Conservation (phyloP, 148 eudicot genomes). For the Chenopodium suecicum region DNA sequence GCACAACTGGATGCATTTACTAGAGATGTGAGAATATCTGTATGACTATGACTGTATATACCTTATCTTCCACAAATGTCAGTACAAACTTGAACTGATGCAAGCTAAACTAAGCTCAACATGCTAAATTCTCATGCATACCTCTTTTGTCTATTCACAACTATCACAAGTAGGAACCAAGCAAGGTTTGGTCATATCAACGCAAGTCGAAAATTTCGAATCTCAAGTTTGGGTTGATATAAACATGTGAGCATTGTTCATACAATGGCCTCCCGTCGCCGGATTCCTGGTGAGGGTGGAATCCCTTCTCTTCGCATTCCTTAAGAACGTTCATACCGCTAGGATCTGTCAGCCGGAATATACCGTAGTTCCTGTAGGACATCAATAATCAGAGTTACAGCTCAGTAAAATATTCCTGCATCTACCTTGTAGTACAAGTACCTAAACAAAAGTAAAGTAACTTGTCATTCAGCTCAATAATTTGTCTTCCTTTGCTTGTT, state of each 20-base stretch:
- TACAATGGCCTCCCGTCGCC: conserved; percentile 54
- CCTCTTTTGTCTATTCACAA: conserved; percentile 2
- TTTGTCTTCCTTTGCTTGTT: background rate
- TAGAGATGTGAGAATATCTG: background rate
- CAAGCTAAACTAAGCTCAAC: conserved; percentile 14
- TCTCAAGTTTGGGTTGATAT: conserved; percentile 57
- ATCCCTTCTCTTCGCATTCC: conserved; percentile 60
- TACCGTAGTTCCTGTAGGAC: conserved; percentile 52
- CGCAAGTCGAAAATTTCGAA: conserved; percentile 68
- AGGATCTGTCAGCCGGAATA: conserved; percentile 60
- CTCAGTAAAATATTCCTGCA: background rate
- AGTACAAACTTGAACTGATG: background rate
- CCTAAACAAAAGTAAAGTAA: background rate
- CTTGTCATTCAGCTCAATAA: background rate
- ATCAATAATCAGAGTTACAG: conserved; percentile 20
- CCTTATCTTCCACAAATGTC: background rate
- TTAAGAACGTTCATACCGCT: conserved; percentile 51
- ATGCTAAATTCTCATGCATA: conserved; percentile 1
- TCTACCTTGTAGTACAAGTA: background rate
- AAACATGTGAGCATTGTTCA: conserved; percentile 68
- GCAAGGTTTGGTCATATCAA: conserved; percentile 21
- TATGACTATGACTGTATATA: background rate
- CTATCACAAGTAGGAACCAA: conserved; percentile 11
- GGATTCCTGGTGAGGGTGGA: conserved; percentile 59
- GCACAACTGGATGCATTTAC: background rate